Conservation (phyloP, 1,284 basidiomycete genomes). For the Pseudozyma thailandica region DNA sequence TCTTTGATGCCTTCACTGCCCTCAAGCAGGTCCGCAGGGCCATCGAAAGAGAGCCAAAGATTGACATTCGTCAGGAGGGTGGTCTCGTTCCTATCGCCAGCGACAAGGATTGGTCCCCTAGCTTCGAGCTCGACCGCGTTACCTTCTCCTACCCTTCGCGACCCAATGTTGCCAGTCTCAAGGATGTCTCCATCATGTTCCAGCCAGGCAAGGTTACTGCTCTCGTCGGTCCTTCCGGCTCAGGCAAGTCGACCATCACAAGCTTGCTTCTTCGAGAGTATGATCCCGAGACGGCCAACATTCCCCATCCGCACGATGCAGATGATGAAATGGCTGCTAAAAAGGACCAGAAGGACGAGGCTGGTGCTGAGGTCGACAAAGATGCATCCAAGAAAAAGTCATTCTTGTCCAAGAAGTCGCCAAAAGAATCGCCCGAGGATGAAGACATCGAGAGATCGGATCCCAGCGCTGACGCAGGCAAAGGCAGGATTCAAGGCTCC, state of each 20-base stretch:
- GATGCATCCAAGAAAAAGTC: constrained; percentile 16
- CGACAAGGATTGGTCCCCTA: constrained; percentile 39
- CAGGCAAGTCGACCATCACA: constrained; percentile 69
- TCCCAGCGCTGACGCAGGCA: constrained; percentile 15
- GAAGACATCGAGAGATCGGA: constrained; percentile 29
- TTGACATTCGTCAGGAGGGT: constrained; percentile 57
- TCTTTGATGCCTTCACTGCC: constrained; percentile 56
- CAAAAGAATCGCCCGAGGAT: constrained; percentile 5
- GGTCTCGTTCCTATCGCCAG: constrained; percentile 35
- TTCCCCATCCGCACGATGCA: constrained; percentile 43
- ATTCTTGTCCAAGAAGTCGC: constrained; percentile 13
- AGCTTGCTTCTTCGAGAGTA: constrained; percentile 69
- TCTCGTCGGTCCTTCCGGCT: constrained; percentile 67
- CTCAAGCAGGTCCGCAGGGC: constrained; percentile 52
- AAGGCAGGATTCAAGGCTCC: constrained; percentile 38
- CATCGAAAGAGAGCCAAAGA: constrained; percentile 62
- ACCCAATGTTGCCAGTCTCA: constrained; percentile 54
- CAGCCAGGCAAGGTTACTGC: constrained; percentile 64
- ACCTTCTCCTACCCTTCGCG: constrained; percentile 64
- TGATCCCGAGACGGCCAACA: constrained; percentile 67
- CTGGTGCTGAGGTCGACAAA: background rate
- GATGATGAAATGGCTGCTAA: constrained; percentile 17
- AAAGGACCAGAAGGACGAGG: constrained; percentile 9
- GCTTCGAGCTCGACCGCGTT: constrained; percentile 56
- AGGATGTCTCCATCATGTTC: constrained; percentile 53